Percentiles rank a stretch among this genome's conserved stretches.
phyloP scores from a whole-genome alignment of 2,329 filamentous ascomycete genomes.

The Aspergillus sojae region DNA sequence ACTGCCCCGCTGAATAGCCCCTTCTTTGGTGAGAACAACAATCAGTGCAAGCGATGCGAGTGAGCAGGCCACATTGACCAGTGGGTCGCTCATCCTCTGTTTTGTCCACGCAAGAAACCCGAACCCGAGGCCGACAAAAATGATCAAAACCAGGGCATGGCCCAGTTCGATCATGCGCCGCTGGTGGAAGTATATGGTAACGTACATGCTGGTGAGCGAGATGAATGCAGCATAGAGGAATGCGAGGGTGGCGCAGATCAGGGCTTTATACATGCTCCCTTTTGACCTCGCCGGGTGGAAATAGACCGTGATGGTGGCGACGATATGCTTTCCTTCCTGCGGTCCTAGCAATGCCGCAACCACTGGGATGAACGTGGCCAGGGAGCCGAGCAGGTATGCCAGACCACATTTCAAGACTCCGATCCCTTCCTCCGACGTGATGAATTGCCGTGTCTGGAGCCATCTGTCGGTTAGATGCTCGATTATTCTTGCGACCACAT shows the following conservation, averaged over 20 bases:
- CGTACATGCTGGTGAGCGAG: slow-evolving; percentile 83
- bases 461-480: background rate
- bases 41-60: slow-evolving; percentile 86
- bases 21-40: slow-evolving; percentile 87
- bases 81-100: slow-evolving; percentile 73
- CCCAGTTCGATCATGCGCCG: slow-evolving; percentile 67
- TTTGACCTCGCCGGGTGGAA: slow-evolving; percentile 89
- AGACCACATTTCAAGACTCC: slow-evolving; percentile 88
- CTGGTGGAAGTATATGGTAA: slow-evolving; percentile 74
- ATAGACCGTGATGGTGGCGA: slow-evolving; percentile 91
- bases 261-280: slow-evolving; percentile 87
- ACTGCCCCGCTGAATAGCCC: slow-evolving; percentile 77
- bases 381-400: slow-evolving; percentile 82
- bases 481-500: background rate
- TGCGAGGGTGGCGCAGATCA: slow-evolving; percentile 73
- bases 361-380: slow-evolving; percentile 79
- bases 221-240: slow-evolving; percentile 77
- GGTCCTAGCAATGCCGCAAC: slow-evolving; percentile 75
- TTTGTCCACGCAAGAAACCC: slow-evolving; percentile 90
- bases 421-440: slow-evolving; percentile 71
- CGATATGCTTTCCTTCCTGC: slow-evolving; percentile 90
- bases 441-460: slow-evolving; percentile 57
- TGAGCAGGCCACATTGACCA: slow-evolving; percentile 84
- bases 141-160: slow-evolving; percentile 74
- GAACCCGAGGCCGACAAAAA: slow-evolving; percentile 84